Percentiles rank a stretch among this genome's conserved stretches.
Conservation (phyloP, 352 stramenopile genomes). For the Phytophthora ohioensis region DNA sequence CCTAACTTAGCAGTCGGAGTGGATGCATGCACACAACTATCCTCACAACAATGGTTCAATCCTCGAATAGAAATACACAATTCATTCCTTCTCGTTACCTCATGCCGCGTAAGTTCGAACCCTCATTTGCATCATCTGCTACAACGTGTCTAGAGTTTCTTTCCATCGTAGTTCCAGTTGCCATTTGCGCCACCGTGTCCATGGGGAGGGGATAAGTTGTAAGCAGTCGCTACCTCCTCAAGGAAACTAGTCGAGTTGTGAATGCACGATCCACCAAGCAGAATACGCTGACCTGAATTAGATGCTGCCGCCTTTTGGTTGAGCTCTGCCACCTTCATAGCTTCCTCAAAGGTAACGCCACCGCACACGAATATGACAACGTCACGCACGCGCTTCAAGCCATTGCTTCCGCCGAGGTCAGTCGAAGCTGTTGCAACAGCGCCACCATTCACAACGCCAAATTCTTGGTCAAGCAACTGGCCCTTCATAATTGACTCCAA, state of each 20-base stretch:
- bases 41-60: slow-evolving; percentile 1
- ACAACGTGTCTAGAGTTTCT: slow-evolving; percentile 55
- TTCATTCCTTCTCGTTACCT: slow-evolving; percentile 35
- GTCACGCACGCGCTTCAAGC: slow-evolving; percentile 96
- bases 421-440: slow-evolving; percentile 25
- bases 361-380: slow-evolving; percentile 99
- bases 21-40: neutral
- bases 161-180: slow-evolving; percentile 70
- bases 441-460: slow-evolving; percentile 97
- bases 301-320: slow-evolving; percentile 87
- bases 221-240: slow-evolving; percentile 88
- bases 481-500: slow-evolving; percentile 88
- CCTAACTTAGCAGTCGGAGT: slow-evolving; percentile 26
- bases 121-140: neutral
- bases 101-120: slow-evolving; percentile 7
- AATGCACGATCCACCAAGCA: slow-evolving; percentile 96
- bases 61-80: slow-evolving; percentile 44
- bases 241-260: slow-evolving; percentile 99
- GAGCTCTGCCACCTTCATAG: slow-evolving; percentile 97
- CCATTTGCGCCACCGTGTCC: slow-evolving; percentile 14
- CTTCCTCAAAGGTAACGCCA: slow-evolving; percentile 99
- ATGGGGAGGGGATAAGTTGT: slow-evolving; percentile 46
- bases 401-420: slow-evolving; percentile 88
- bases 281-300: slow-evolving; percentile 86
- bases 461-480: slow-evolving; percentile 79